Percentiles rank a stretch among this genome's conserved stretches.
These are phyloP conservation scores for Melampsora larici-populina DNA, from an alignment of 1,284 basidiomycete species.

Conservation along the genomic window DNA sequence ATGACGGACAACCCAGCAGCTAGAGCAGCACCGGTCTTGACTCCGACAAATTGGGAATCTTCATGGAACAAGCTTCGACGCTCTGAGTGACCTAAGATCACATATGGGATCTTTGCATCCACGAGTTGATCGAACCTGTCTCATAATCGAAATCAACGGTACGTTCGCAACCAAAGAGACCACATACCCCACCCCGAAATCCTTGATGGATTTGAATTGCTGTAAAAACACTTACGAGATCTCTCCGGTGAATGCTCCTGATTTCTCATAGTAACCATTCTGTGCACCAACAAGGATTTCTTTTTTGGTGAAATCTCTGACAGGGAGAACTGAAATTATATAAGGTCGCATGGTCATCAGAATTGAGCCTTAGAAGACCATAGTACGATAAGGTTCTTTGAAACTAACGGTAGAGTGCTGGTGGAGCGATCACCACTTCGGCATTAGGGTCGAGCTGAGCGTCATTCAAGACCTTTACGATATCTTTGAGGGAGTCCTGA, in stretches of 20 bases:
- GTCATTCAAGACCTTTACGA: constrained; percentile 69
- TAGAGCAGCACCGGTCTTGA: constrained; percentile 78
- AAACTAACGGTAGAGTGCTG: constrained; percentile 66
- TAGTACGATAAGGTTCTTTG: constrained; percentile 58
- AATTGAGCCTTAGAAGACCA: constrained; percentile 51
- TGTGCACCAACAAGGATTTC: constrained; percentile 69
- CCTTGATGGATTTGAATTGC: background rate
- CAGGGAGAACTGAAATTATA: constrained; percentile 2
- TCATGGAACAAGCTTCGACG: constrained; percentile 90
- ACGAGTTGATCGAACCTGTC: constrained; percentile 67
- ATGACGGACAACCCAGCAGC: constrained; percentile 76
- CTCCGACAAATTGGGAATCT: constrained; percentile 74
- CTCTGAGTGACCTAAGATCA: constrained; percentile 97
- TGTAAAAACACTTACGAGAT: constrained; percentile 64
- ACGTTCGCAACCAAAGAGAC: constrained; percentile 5
- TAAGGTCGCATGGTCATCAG: background rate
- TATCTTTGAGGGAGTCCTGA: constrained; percentile 63
- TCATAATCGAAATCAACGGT: constrained; percentile 54
- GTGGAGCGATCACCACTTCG: constrained; percentile 91
- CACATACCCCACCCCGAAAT: background rate
- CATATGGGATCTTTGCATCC: constrained; percentile 82
- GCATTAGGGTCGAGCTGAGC: constrained; percentile 67
- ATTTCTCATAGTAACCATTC: constrained; percentile 79
- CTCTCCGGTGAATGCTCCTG: constrained; percentile 93
- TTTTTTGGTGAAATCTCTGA: constrained; percentile 56